Percentiles rank a stretch among this genome's conserved stretches.
phyloP scores from a whole-genome alignment of 345 rosid genomes.

The Hirschfeldia incana region DNA sequence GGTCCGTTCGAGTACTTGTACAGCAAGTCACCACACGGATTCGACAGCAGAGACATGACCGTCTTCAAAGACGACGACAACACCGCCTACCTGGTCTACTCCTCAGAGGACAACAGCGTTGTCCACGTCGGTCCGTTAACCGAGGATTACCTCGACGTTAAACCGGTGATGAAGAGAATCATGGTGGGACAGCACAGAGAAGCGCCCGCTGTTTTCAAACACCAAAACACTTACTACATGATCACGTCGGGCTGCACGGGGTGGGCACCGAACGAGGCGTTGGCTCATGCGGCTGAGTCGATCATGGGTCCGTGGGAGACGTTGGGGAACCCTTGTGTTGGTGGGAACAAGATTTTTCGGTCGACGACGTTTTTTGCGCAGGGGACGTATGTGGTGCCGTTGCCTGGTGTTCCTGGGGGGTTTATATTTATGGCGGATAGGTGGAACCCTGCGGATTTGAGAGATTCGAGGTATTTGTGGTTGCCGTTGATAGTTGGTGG shows the following conservation, averaged over 20 bases:
- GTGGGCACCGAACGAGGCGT: conserved; percentile 97
- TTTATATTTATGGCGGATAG: conserved; percentile 93
- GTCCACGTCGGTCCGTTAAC: conserved; percentile 84
- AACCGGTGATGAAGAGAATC: conserved; percentile 54
- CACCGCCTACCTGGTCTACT: conserved; percentile 73
- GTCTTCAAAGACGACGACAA: conserved; percentile 84
- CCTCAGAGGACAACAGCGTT: conserved; percentile 84
- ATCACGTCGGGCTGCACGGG: conserved; percentile 92
- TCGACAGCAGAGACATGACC: conserved; percentile 93
- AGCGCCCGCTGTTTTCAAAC: conserved; percentile 87
- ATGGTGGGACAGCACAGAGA: conserved; percentile 80
- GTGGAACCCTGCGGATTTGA: conserved; percentile 86
- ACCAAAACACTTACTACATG: conserved; percentile 83
- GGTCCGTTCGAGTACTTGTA: conserved; percentile 79
- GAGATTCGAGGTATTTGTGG: conserved; percentile 89
- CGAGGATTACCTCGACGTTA: conserved; percentile 66
- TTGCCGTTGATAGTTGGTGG: conserved; percentile 83
- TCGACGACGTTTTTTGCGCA: conserved; percentile 79
- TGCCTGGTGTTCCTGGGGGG: conserved; percentile 64
- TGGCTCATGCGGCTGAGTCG: conserved; percentile 81
- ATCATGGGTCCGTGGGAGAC: conserved; percentile 98
- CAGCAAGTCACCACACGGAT: conserved; percentile 79
- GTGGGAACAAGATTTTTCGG: conserved; percentile 72
- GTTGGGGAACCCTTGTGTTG: conserved; percentile 81
- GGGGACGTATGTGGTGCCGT: conserved; percentile 73